Evolutionary conservation across 2,329 filamentous ascomycete species (phyloP).

Genomic region (Calonectria pseudoturangicola): DNA sequence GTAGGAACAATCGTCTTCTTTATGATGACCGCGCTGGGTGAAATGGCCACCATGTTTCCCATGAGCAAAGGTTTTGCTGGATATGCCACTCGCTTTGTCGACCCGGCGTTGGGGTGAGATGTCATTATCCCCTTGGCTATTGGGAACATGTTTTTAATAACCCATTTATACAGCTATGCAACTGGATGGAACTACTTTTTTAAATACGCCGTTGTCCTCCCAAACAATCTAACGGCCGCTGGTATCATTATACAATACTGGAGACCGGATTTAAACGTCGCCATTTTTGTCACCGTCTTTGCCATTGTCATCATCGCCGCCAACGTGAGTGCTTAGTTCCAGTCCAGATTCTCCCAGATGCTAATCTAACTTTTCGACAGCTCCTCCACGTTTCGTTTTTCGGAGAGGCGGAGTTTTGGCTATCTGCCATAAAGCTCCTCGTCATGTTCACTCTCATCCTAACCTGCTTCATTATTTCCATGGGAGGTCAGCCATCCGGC

Average conservation of each 20-base stretch:
- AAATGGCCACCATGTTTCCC: slow-evolving; percentile 90
- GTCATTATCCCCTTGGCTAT: slow-evolving; percentile 70
- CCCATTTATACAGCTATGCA: slow-evolving; percentile 8
- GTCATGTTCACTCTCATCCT: slow-evolving; percentile 80
- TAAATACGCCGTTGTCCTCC: slow-evolving; percentile 90
- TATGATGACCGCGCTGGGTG: slow-evolving; percentile 87
- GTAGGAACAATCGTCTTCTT: slow-evolving; percentile 84
- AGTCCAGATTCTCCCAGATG: background rate
- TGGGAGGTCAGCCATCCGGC: slow-evolving; percentile 78
- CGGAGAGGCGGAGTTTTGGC: slow-evolving; percentile 78
- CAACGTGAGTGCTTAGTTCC: slow-evolving; percentile 63
- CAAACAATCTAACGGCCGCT: slow-evolving; percentile 88
- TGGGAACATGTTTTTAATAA: slow-evolving; percentile 70
- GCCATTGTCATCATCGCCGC: slow-evolving; percentile 77
- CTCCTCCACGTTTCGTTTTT: slow-evolving; percentile 81
- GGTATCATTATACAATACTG: slow-evolving; percentile 87
- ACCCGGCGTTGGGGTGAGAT: slow-evolving; percentile 85
- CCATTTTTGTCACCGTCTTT: slow-evolving; percentile 86
- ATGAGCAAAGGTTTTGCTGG: slow-evolving; percentile 86
- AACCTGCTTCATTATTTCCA: slow-evolving; percentile 76
- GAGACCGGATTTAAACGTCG: slow-evolving; percentile 82
- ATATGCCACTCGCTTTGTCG: slow-evolving; percentile 86
- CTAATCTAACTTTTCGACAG: background rate
- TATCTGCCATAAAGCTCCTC: slow-evolving; percentile 80
- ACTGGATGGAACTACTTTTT: slow-evolving; percentile 73